Percentiles rank a stretch among this genome's conserved stretches.
phyloP scores from a whole-genome alignment of 1,139 yeast genomes.

The Geotrichum bryndzae region DNA sequence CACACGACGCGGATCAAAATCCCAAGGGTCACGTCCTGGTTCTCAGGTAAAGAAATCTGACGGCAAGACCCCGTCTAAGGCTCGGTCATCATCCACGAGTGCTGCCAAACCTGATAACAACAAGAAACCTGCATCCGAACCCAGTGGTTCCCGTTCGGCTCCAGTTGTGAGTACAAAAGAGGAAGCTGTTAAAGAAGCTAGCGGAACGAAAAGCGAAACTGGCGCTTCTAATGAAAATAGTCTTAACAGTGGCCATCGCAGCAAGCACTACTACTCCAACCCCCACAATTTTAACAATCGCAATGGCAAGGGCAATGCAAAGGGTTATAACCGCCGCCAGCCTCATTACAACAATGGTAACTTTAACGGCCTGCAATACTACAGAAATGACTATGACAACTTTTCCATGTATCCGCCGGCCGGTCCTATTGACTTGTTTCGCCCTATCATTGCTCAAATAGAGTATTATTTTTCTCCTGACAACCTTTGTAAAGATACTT shows the following conservation, averaged over 20 bases:
- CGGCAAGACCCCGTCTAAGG: not conserved
- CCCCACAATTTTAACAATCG: slow-evolving; percentile 1
- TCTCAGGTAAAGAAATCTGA: not conserved
- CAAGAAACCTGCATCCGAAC: not conserved
- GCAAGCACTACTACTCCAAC: not conserved
- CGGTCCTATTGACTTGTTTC: slow-evolving; percentile 10
- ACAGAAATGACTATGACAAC: slow-evolving; percentile 6
- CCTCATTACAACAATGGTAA: slow-evolving; percentile 6
- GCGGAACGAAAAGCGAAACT: not conserved
- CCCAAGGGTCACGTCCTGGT: not conserved
- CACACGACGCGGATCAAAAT: not conserved
- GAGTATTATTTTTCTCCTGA: slow-evolving; percentile 87
- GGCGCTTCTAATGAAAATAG: not conserved
- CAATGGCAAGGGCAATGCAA: slow-evolving; percentile 3
- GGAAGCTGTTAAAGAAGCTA: not conserved
- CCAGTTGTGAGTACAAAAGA: not conserved
- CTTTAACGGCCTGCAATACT: slow-evolving; percentile 12
- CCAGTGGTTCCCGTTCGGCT: not conserved
- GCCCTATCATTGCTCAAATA: slow-evolving; percentile 46
- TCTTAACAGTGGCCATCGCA: not conserved
- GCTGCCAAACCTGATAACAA: not conserved
- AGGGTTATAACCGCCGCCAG: not conserved
- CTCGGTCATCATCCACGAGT: not conserved
- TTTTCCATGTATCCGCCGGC: not conserved
- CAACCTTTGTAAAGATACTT: slow-evolving; percentile 77